A percentile compares a stretch with the other conserved stretches of the same genome.
phyloP scores from a whole-genome alignment of 164 flowering plant genomes.

The Aristolochia contorta region DNA sequence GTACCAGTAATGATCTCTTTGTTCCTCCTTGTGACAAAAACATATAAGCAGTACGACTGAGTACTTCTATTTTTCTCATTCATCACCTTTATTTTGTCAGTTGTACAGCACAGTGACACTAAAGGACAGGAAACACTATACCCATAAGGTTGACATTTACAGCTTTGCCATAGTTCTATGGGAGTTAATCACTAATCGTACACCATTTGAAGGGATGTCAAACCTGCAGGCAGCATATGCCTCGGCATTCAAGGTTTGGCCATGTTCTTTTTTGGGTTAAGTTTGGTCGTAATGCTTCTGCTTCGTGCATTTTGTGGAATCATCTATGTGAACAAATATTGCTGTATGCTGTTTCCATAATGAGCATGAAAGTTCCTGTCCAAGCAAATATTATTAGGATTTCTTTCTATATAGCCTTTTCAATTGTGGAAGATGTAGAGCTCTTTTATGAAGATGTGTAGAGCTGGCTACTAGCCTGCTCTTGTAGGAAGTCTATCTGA shows the following conservation, averaged over 20 bases:
- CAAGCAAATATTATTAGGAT: too few species aligned
- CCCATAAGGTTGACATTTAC: slow-evolving; percentile 65
- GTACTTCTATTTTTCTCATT: not conserved
- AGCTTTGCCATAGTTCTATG: slow-evolving; percentile 65
- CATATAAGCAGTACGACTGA: not conserved
- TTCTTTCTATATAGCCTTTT: too few species aligned
- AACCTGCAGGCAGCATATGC: slow-evolving; percentile 49
- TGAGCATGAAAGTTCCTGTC: too few species aligned
- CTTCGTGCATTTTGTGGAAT: too few species aligned
- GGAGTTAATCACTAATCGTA: slow-evolving; percentile 49
- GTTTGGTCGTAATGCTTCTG: too few species aligned
- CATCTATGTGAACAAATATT: not conserved
- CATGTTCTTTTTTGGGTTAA: not conserved
- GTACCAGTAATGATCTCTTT: slow-evolving; percentile 2
- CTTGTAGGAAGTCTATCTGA: not conserved
- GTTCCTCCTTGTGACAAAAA: too few species aligned
- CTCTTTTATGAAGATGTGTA: not conserved
- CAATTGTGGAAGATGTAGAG: too few species aligned
- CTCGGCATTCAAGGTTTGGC: slow-evolving; percentile 27
- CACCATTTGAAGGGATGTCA: slow-evolving; percentile 48
- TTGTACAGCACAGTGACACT: slow-evolving; percentile 36
- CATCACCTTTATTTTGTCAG: slow-evolving; percentile 21
- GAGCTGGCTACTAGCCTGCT: too few species aligned
- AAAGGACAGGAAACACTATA: slow-evolving; percentile 44
- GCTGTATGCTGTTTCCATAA: not conserved